Conservation (phyloP, 2,329 filamentous ascomycete genomes). For the Tolypocladium nubicola region DNA sequence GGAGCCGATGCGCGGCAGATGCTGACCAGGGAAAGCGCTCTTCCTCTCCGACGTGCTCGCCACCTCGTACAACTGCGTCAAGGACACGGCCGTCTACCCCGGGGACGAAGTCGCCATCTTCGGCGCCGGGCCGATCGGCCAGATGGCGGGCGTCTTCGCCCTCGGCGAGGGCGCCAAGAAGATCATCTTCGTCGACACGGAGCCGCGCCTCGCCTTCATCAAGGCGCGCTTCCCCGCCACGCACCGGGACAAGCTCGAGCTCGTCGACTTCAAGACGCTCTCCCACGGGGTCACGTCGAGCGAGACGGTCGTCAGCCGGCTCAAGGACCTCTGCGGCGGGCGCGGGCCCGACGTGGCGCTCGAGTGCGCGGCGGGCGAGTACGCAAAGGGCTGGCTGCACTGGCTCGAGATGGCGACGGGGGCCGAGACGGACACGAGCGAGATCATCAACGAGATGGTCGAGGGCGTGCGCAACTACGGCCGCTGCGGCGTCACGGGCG, state of each 20-base stretch:
- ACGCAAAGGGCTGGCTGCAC: conserved; percentile 50
- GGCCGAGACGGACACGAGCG: conserved; percentile 74
- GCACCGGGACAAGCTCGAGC: conserved; percentile 46
- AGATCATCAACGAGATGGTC: conserved; percentile 73
- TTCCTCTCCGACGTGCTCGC: conserved; percentile 72
- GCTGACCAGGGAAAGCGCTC: conserved; percentile 28
- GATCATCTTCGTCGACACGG: conserved; percentile 71
- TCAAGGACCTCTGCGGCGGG: conserved; percentile 64
- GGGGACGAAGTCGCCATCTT: conserved; percentile 73
- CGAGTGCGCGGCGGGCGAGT: conserved; percentile 55
- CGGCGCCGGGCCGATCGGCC: conserved; percentile 77
- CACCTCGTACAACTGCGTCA: conserved; percentile 73
- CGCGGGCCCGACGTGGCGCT: conserved; percentile 66
- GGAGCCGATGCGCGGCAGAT: neutral
- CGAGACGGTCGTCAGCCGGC: conserved; percentile 54
- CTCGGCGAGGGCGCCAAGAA: conserved; percentile 62
- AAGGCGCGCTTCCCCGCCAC: conserved; percentile 45
- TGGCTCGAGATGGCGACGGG: conserved; percentile 50
- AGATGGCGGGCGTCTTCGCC: conserved; percentile 71
- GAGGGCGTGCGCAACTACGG: conserved; percentile 63
- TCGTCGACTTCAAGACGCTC: conserved; percentile 56
- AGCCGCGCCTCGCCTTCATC: conserved; percentile 58
- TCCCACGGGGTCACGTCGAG: conserved; percentile 45
- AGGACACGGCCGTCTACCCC: conserved; percentile 72
- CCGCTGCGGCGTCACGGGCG: conserved; percentile 66